phyloP scores from a whole-genome alignment of 306 rosid genomes.

The Trifolium subterraneum region DNA sequence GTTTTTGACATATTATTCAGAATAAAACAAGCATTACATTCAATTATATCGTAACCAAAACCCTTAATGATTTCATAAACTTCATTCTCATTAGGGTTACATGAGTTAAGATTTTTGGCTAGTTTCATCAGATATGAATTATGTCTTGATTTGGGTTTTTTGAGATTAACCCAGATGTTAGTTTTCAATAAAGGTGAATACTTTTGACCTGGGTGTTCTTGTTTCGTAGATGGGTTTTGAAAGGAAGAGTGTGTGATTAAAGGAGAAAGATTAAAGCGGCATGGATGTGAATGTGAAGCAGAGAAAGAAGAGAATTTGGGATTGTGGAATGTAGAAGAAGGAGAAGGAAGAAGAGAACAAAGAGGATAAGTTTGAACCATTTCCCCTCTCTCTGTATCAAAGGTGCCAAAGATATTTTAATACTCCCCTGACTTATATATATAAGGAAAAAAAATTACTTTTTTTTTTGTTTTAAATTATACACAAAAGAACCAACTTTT shows the following conservation, averaged over 20 bases:
- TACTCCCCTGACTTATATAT: too few species aligned
- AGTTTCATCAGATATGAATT: slow-evolving; percentile 49
- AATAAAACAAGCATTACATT: slow-evolving; percentile 61
- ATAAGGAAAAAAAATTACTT: too few species aligned
- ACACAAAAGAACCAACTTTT: too few species aligned
- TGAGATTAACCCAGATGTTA: slow-evolving; percentile 80
- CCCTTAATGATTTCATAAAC: slow-evolving; percentile 51
- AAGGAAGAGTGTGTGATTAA: background rate
- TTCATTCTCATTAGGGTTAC: slow-evolving; percentile 49
- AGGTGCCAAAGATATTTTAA: too few species aligned
- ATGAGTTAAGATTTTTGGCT: slow-evolving; percentile 65
- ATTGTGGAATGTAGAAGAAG: too few species aligned
- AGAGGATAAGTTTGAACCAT: background rate
- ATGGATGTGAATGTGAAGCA: too few species aligned
- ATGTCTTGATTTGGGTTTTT: slow-evolving; percentile 68
- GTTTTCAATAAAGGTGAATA: slow-evolving; percentile 7
- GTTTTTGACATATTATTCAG: slow-evolving; percentile 64
- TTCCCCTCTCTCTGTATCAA: too few species aligned
- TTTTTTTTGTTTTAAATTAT: too few species aligned
- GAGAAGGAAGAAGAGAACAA: background rate
- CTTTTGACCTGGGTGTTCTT: background rate
- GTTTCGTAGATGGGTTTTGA: background rate
- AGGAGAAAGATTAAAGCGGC: background rate
- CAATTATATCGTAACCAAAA: slow-evolving; percentile 52
- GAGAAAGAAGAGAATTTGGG: background rate